Evolutionary conservation across 148 eudicot species (phyloP).

Genomic region (Agrostemma githago): DNA sequence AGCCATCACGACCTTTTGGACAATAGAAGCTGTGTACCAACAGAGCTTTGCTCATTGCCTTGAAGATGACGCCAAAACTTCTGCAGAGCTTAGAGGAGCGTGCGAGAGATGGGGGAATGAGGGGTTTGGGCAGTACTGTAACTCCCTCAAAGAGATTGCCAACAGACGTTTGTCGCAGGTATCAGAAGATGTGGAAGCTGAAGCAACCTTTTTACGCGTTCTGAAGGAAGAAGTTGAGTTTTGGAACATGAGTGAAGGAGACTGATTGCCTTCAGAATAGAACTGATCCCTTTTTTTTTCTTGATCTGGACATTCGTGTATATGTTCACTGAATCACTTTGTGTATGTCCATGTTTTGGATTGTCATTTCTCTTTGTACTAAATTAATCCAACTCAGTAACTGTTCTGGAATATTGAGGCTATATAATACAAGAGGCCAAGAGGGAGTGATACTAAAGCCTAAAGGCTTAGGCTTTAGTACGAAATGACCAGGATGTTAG

Average conservation of each 20-base stretch:
- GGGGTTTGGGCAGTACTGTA: constrained; percentile 59
- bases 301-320: no score
- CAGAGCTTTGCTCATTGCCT: constrained; percentile 75
- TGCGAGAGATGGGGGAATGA: constrained; percentile 73
- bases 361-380: no score
- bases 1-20: constrained; percentile 63
- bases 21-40: constrained; percentile 63
- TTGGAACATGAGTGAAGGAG: constrained; percentile 70
- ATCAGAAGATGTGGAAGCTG: constrained; percentile 42
- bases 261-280: not conserved
- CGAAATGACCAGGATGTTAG: no score
- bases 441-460: no score
- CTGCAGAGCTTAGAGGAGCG: constrained; percentile 55
- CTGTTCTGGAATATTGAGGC: not conserved
- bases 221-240: constrained; percentile 64
- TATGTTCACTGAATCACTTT: no score
- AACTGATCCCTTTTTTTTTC: not conserved
- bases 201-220: constrained; percentile 39
- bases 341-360: no score
- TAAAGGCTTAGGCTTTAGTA: no score
- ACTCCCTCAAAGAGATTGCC: constrained; percentile 44
- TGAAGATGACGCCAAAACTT: constrained; percentile 47
- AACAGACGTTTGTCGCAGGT: constrained; percentile 40
- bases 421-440: not conserved
- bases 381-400: not conserved